Base-by-base conservation (phyloP, 2,329 filamentous ascomycete species). In the Periglandula ipomoeae region DNA sequence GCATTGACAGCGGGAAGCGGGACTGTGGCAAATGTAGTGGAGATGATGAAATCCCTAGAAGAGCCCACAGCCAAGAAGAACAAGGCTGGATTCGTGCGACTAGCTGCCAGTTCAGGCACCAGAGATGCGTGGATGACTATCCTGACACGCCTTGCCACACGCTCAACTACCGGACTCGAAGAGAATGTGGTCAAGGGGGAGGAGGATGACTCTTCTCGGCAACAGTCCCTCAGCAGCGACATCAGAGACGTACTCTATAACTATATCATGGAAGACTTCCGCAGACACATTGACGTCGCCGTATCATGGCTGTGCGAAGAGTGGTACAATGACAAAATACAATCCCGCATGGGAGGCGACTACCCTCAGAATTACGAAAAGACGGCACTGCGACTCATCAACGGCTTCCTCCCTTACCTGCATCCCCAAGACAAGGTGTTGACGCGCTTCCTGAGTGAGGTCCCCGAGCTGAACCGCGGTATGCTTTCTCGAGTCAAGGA, bases 221-320 rank as follows among this genome's bases (percentile, higher is more conserved):
- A 55, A 59, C 64, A 65, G 55, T 75, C 69, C 47, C 76, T 89
- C 23, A 76, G 77, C 56, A 78, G 86, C 59, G 76, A 76, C 5
- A 89, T 97, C 55, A 81, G 93, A 46, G 85, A 95, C 56, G 76
- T 81, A 7, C 71, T 98, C 2, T 93, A 89, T 66, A 76, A 80
- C 47, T 96, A 95, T 63, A 79, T 97, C 43, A 79, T 97, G 53
- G 89, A 94, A 54, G 91, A 97, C 62, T 98, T 95, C 69, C 82
- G 91, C 48, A 83, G 79, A 53, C 84, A 93, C 39, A 90, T 97
- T 53, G 90, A 94, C 56, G 79, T 93, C 20, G 91, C 89, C 1
- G 89, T 97, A 46, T 84, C 85, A 7, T 98, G 93, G 93, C 75
- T 98, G 15, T 95, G 85, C 58, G 93, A 98, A 65, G 93, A 98